A percentile compares a stretch with the other conserved stretches of the same genome.
Evolutionary conservation across 805 yeast species (phyloP).

Genomic region (Ogataea philodendri): DNA sequence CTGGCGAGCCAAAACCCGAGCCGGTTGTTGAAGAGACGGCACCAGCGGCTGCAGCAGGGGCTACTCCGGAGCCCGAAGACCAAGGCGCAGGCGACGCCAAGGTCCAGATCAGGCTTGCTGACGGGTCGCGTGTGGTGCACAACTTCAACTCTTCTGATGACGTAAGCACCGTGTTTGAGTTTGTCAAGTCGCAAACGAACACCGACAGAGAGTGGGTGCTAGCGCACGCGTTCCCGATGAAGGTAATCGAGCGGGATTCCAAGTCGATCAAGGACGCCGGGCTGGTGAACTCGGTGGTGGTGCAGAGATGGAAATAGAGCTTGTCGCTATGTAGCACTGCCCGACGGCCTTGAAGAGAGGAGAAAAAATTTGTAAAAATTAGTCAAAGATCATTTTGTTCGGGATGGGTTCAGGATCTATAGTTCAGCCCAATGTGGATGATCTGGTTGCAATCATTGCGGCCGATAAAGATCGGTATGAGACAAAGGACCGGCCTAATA

Average conservation of each 20-base stretch:
- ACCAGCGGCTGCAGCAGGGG: conserved; percentile 9
- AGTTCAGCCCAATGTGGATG: conserved; percentile 52
- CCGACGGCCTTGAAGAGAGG: conserved; percentile 4
- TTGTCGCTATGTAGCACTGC: conserved; percentile 1
- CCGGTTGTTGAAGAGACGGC: conserved; percentile 20
- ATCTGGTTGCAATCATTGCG: conserved; percentile 40
- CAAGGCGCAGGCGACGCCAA: conserved; percentile 53
- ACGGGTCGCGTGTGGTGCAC: conserved; percentile 67
- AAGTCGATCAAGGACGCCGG: conserved; percentile 71
- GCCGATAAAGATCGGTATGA: conserved; percentile 33
- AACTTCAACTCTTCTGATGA: conserved; percentile 65
- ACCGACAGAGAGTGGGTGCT: conserved; percentile 55
- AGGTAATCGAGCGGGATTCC: conserved; percentile 60
- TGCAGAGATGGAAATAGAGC: conserved; percentile 78
- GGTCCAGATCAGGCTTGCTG: conserved; percentile 81
- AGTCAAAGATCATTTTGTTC: too few species aligned
- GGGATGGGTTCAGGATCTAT: too few species aligned
- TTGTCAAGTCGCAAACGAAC: conserved; percentile 53
- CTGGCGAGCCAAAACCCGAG: conserved; percentile 53
- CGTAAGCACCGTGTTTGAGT: conserved; percentile 64
- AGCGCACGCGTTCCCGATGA: conserved; percentile 80
- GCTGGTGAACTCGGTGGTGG: conserved; percentile 78
- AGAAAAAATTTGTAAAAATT: conserved; percentile 7
- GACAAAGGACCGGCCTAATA: conserved; percentile 46
- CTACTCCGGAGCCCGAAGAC: conserved; percentile 16